Base-by-base conservation (phyloP, 2,329 filamentous ascomycete genomes). In the Trichophyton schoenleinii region DNA sequence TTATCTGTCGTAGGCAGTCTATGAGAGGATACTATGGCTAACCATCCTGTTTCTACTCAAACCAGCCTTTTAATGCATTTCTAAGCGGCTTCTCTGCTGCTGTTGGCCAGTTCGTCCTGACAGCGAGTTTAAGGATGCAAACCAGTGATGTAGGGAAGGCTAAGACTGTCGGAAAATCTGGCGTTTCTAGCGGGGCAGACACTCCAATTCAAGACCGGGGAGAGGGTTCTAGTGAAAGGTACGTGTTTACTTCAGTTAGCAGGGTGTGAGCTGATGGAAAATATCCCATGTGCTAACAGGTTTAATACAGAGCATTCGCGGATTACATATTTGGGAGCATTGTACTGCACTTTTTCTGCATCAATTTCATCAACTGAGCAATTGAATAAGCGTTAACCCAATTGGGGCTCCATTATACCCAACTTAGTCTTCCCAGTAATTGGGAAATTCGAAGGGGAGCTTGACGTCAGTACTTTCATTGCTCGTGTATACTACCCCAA, bases 301-400 rank as follows among this genome's bases (percentile, higher is more conserved):
- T 25, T 13, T 53, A 31, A 38, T 42, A 61, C 67, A 95, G 91
- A 74, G 92, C 94, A 44, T 99, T 99, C 75, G 91, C 94, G 71
- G 94, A 99, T 78, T 99, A 88, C 72, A 82, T 99, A 63, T 89
- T 96, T 68, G 94, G 92, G 73, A 96, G 91, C 75, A 75, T 99
- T 74, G 89, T 97, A 73, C 78, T 97, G 74, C 94, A 99, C 79
- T 96, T 97, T 79, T 99, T 99, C 81, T 96, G 91, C 77, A 86
- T 97, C 74, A 99, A 99, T 82, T 99, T 99, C 76, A 97, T 99
- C 80, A 99, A 99, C 82, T 99, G 81, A 80, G 68, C 60, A 55
- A 53, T 34, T 3, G 18, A 57, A 57, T 31, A 34, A 57, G 15
- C 28, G 6, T 57, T 48, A 22, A 22, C n/a, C 20, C 20, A 4